Base-by-base conservation (phyloP, 225 moss, liverwort and hornwort species). In the Straminergon stramineum region DNA sequence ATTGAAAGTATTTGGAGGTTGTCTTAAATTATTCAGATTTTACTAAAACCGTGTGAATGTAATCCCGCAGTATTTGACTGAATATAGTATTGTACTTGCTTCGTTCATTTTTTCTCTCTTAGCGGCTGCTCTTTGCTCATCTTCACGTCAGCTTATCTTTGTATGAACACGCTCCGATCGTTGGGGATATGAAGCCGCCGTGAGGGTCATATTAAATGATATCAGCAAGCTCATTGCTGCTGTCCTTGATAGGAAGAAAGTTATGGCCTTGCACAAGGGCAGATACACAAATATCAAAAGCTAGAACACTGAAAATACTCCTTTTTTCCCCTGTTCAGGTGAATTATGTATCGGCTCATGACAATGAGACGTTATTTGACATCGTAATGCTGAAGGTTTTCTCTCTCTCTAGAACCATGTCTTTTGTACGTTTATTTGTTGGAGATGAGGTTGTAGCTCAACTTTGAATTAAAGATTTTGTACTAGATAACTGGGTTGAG, bases 301-400 rank as follows among this genome's bases (percentile, higher is more conserved):
- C 27, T 37, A 48, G 51, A 51, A 32, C 60, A 41, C 85, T 89
- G 79, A 91, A 41, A 60, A 34, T 75, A 57, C 85, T 81, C 75
- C 79, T 69, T 31, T 39, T 86, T 65, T 68, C 69, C 58, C 87
- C n/a, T 92, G 83, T 85, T 63, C 93, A 97, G 96, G 89, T 99
- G 89, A 99, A 99, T 92, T 99, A 99, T 81, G 98, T 97, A n/a
- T 99, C 98, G 22, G 98, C 98, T 85, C 98, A 99, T 90, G 98
- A 99, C 92, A 99, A 99, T 75, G 98, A 99, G 91, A 91, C 96
- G 62, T 94, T 97, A 90, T 97, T 97, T 90, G 98, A 99, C 92
- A 30, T 99, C 87, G 87, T 99, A 57, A 96, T 96, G 95, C 93
- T 99, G 60, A 99, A 99, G 95, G 93, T 95, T 91, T 75, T 37